Conservation (phyloP, 169 alveolate species). For the Plasmodium vivax region DNA sequence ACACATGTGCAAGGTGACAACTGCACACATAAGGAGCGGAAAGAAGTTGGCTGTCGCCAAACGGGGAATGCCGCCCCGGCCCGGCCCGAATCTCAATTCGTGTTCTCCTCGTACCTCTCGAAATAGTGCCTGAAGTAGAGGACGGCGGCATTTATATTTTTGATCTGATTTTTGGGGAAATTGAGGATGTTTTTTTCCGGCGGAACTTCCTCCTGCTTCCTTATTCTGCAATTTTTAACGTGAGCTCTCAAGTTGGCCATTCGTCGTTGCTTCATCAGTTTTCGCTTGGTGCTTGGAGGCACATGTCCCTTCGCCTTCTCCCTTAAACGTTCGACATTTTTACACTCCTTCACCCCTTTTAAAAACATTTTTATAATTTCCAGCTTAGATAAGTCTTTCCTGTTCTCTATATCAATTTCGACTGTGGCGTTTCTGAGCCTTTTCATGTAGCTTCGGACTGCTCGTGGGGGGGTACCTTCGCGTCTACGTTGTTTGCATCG, state of each 20-base stretch:
- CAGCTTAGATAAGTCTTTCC: slow-evolving; percentile 59
- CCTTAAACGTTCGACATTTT: slow-evolving; percentile 67
- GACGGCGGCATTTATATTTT: slow-evolving; percentile 72
- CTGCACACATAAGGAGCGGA: slow-evolving; percentile 2
- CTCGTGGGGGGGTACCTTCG: background rate
- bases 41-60: background rate
- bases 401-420: slow-evolving; percentile 60
- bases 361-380: slow-evolving; percentile 73
- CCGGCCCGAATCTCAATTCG: background rate
- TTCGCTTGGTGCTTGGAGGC: slow-evolving; percentile 62
- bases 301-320: slow-evolving; percentile 68
- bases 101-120: slow-evolving; percentile 34
- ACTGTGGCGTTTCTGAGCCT: slow-evolving; percentile 69
- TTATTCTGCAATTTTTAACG: slow-evolving; percentile 46
- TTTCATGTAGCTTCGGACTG: slow-evolving; percentile 42
- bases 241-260: slow-evolving; percentile 66
- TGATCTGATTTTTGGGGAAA: slow-evolving; percentile 63
- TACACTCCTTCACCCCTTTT: slow-evolving; percentile 72
- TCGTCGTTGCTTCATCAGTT: slow-evolving; percentile 74
- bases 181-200: slow-evolving; percentile 58
- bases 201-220: slow-evolving; percentile 57
- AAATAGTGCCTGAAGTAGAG: slow-evolving; percentile 63
- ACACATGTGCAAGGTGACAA: background rate
- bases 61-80: background rate
- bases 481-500: background rate